phyloP scores from a whole-genome alignment of 176 grass and related monocot genomes.

The Puccinellia tenuiflora region DNA sequence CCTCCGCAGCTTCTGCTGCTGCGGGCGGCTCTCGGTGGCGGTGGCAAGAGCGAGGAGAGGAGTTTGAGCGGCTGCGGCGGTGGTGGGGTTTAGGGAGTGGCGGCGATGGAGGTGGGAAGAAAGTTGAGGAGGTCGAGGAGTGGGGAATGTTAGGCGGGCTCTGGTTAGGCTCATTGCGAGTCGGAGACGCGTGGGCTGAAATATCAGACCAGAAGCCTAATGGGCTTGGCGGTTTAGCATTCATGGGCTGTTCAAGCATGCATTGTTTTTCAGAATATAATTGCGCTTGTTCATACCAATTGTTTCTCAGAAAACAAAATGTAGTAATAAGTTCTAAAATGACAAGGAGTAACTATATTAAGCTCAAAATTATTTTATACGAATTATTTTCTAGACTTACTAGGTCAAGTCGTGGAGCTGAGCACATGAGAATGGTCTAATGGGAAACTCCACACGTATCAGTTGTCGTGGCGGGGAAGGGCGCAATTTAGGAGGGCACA shows the following conservation, averaged over 20 bases:
- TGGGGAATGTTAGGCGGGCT: not conserved
- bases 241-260: not conserved
- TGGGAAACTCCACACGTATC: too few species aligned
- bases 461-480: too few species aligned
- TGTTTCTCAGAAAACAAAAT: too few species aligned
- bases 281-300: too few species aligned
- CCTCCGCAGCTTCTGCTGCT: not conserved
- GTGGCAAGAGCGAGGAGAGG: not conserved
- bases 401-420: too few species aligned
- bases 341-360: too few species aligned
- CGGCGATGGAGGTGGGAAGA: constrained; percentile 23
- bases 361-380: too few species aligned
- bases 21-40: not conserved
- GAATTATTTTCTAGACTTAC: too few species aligned
- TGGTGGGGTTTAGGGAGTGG: constrained; percentile 27
- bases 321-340: too few species aligned
- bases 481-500: too few species aligned
- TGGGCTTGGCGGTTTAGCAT: not conserved
- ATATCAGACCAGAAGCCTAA: not conserved
- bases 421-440: too few species aligned
- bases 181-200: not conserved
- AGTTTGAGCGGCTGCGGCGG: not conserved
- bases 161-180: not conserved
- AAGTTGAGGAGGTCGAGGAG: not conserved
- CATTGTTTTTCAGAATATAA: not conserved